Evolutionary conservation across 1,284 basidiomycete genomes (phyloP), one percentile per base, ranked within the genome.

Genomic region (Rhizoctonia solani): DNA sequence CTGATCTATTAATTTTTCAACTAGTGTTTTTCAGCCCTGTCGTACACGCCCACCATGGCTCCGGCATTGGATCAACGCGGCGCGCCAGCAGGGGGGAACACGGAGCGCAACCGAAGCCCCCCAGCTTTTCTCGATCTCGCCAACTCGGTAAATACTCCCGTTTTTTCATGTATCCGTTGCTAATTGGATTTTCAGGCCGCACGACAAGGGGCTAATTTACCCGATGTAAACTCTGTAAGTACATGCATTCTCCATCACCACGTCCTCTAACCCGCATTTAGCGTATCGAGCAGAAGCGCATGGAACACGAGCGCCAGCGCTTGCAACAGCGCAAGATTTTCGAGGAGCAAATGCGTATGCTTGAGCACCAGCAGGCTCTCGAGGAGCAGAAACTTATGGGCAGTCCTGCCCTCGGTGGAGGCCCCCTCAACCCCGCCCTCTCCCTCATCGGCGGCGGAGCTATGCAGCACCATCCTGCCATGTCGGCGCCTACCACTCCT

Each of bases 261-360:
- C 27, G 11, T 29, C 42, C 25, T 55, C 27, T 44, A 19, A 42
- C 61, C 42, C 29, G 27, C 14, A 56, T 46, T 44, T 63, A 95
- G 90, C 89, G 90, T 71, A 87, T 95, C 70, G 91, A 95, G 77
- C 82, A 93, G 74, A 96, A 95, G 77, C 90, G 93, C 73, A 80
- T 92, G 71, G 92, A 95, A 77, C 92, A 96, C 76, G 92, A 95
- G 77, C 74, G 89, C 66, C 91, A 93, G 78, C 90, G 93, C 72
- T 80, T 80, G 50, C 78, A 92, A 66, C 94, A 96, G 77, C 87
- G 93, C 74, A 90, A 88, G 77, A 80, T 92, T 73, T 96, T 97
- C 76, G 95, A 95, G 77, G 92, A 95, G 73, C 92, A 96, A 78
- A 95, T 96, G 90, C 87, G 88, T 65, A 87, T 84, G 71, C 84